A percentile compares a stretch with the other conserved stretches of the same genome.
These are phyloP conservation scores for Phaseolus lunatus DNA, from an alignment of 306 rosid genomes.

Conservation along the genomic window DNA sequence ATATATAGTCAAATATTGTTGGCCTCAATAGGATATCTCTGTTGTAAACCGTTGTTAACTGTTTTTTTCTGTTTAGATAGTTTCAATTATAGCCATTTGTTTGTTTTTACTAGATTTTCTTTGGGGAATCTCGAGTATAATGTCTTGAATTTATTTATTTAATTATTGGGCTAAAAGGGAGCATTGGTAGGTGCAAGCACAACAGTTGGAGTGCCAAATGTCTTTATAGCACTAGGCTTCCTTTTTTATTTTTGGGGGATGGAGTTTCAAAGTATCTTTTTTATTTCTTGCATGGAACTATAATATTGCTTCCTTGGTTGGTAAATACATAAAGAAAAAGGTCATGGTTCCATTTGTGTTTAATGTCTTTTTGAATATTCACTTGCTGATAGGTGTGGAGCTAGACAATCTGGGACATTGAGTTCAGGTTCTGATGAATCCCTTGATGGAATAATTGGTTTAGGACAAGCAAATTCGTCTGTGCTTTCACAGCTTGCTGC, in stretches of 20 bases:
- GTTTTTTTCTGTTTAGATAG: conserved; percentile 9
- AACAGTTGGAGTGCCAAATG: too few relatives aligned
- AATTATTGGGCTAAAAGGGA: conserved; percentile 4
- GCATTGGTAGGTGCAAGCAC: too few relatives aligned
- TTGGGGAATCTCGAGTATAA: conserved; percentile 6
- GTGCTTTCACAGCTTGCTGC: conserved; percentile 89
- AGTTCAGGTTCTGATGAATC: conserved; percentile 58
- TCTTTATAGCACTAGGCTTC: too few relatives aligned
- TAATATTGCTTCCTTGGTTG: conserved; percentile 20
- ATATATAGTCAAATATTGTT: not conserved
- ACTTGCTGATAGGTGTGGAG: conserved; percentile 71
- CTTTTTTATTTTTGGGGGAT: too few relatives aligned
- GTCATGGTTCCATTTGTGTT: conserved; percentile 10
- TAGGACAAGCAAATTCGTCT: conserved; percentile 92
- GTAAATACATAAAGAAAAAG: conserved; percentile 5
- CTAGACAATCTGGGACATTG: conserved; percentile 69
- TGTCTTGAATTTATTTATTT: conserved; percentile 23
- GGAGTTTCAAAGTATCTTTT: too few relatives aligned
- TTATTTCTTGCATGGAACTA: too few relatives aligned
- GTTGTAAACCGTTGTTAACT: not conserved
- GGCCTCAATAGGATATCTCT: not conserved
- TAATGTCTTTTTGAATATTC: conserved; percentile 14
- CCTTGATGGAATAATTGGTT: conserved; percentile 89
- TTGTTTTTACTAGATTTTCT: conserved; percentile 14
- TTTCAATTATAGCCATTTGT: not conserved